phyloP scores from a whole-genome alignment of 805 yeast genomes.

The Priceomyces haplophilus region DNA sequence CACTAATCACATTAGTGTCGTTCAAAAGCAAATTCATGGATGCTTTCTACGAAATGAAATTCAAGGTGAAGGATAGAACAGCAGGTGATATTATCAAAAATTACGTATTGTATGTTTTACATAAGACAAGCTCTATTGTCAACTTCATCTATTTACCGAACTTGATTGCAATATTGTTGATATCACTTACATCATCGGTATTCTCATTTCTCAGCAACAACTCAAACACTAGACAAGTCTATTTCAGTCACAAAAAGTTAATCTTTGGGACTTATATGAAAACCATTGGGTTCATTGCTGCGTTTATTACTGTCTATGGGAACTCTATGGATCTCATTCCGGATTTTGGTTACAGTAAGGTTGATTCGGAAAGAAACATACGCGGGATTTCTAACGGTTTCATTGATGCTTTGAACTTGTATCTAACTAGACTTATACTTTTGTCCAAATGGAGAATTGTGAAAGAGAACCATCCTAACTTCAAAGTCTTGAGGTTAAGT shows the following conservation, averaged over 20 bases:
- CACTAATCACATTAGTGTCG: slow-evolving; percentile 15
- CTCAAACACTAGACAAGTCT: slow-evolving; percentile 4
- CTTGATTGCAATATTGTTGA: slow-evolving; percentile 30
- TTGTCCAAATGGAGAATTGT: slow-evolving; percentile 41
- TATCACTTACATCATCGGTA: slow-evolving; percentile 33
- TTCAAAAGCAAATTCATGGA: slow-evolving; percentile 22
- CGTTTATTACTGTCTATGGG: slow-evolving; percentile 23
- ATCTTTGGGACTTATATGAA: slow-evolving; percentile 35
- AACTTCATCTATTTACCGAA: slow-evolving; percentile 38
- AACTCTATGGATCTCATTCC: slow-evolving; percentile 22
- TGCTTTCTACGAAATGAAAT: slow-evolving; percentile 22
- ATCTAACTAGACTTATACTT: slow-evolving; percentile 32
- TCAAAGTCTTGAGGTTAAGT: slow-evolving; percentile 21
- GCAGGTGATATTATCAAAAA: slow-evolving; percentile 11
- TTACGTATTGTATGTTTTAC: slow-evolving; percentile 18
- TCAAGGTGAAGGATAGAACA: slow-evolving; percentile 8
- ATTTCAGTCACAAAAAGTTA: slow-evolving; percentile 9
- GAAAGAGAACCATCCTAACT: slow-evolving; percentile 37
- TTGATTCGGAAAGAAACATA: slow-evolving; percentile 9
- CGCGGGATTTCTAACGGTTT: slow-evolving; percentile 24
- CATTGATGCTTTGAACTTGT: slow-evolving; percentile 28
- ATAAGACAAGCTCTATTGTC: slow-evolving; percentile 27
- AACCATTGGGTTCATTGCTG: slow-evolving; percentile 32
- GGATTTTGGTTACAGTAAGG: slow-evolving; percentile 13
- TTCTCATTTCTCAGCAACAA: slow-evolving; percentile 13